A percentile compares a stretch with the other conserved stretches of the same genome.
These are phyloP conservation scores for Oemleria cerasiformis DNA, from an alignment of 306 rosid species.

Conservation along the genomic window DNA sequence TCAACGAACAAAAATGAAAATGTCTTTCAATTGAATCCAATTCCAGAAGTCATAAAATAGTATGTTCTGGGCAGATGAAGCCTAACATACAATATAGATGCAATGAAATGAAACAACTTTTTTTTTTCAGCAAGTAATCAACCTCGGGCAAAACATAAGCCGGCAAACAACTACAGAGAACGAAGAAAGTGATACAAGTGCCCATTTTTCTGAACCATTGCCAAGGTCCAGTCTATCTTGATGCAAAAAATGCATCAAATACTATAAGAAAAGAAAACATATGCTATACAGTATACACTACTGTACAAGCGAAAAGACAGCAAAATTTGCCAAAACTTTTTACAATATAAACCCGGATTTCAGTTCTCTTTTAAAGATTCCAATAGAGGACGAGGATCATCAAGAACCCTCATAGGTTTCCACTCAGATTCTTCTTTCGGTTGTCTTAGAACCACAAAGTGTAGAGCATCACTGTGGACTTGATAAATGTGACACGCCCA, in stretches of 20 bases:
- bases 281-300: background rate
- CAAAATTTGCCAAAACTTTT: background rate
- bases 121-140: too few species aligned
- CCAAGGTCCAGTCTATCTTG: too few species aligned
- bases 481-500: slow-evolving; percentile 92
- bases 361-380: slow-evolving; percentile 33
- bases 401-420: slow-evolving; percentile 73
- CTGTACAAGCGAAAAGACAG: background rate
- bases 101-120: too few species aligned
- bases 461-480: slow-evolving; percentile 85
- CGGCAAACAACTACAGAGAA: too few species aligned
- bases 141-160: too few species aligned
- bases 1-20: too few species aligned
- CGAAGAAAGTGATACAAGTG: too few species aligned
- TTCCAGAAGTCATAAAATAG: too few species aligned
- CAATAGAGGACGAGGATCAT: slow-evolving; percentile 42
- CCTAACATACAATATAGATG: too few species aligned
- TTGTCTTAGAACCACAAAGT: slow-evolving; percentile 75
- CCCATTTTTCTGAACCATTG: too few species aligned
- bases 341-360: background rate
- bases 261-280: background rate
- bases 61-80: too few species aligned
- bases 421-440: slow-evolving; percentile 66
- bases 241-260: background rate
- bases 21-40: too few species aligned